Evolutionary conservation across 2,329 filamentous ascomycete genomes (phyloP).

Genomic region (Ophiocordyceps sinensis): DNA sequence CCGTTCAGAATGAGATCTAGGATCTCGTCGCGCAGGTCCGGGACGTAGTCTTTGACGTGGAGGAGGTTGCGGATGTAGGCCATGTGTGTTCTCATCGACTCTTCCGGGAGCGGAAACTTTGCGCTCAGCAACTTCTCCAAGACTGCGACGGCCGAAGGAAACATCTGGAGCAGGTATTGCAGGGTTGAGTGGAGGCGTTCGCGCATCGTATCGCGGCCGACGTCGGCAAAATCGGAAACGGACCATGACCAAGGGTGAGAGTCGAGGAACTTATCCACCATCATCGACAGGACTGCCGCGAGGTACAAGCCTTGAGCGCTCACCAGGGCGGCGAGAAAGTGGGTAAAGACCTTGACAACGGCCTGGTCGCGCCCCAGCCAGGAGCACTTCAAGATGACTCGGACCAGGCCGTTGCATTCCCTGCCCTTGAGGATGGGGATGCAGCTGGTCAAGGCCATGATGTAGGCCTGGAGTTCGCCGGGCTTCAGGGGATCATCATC

Average conservation of each 20-base stretch:
- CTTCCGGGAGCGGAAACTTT: constrained; percentile 64
- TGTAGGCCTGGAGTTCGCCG: constrained; percentile 43
- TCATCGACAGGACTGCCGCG: constrained; percentile 58
- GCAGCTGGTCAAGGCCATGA: constrained; percentile 48
- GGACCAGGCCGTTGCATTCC: constrained; percentile 43
- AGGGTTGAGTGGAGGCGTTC: constrained; percentile 63
- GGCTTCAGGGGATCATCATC: constrained; percentile 35
- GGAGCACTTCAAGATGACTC: constrained; percentile 42
- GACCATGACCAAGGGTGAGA: constrained; percentile 29
- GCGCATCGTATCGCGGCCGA: constrained; percentile 52
- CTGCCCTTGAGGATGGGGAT: constrained; percentile 44
- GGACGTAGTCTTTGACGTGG: constrained; percentile 60
- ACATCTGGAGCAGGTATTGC: constrained; percentile 61
- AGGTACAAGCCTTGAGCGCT: constrained; percentile 75
- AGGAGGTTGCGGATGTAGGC: constrained; percentile 82
- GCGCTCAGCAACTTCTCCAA: constrained; percentile 51
- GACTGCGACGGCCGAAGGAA: constrained; percentile 62
- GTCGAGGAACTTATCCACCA: constrained; percentile 62
- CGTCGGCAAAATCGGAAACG: constrained; percentile 38
- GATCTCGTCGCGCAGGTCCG: constrained; percentile 65
- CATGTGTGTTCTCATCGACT: constrained; percentile 65
- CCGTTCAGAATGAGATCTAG: constrained; percentile 72
- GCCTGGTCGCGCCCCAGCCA: constrained; percentile 52
- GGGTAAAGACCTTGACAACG: constrained; percentile 52
- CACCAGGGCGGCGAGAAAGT: constrained; percentile 57